Conservation (phyloP, 371 early-diverging fungal genomes). For the Circinella minor region DNA sequence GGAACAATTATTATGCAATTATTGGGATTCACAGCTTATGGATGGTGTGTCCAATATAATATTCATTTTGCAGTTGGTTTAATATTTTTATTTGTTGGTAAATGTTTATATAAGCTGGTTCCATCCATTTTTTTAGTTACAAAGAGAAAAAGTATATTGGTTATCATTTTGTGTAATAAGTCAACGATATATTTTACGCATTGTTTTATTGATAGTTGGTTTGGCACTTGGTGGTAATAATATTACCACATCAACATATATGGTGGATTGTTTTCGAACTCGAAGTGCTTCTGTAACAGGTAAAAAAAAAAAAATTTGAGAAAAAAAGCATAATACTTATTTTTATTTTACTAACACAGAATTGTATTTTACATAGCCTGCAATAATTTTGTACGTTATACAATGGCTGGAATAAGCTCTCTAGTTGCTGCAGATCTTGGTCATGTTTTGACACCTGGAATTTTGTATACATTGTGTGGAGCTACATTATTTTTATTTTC, state of each 20-base stretch:
- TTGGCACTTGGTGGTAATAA: slow-evolving; percentile 36
- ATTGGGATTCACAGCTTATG: slow-evolving; percentile 34
- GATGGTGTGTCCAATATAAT: slow-evolving; percentile 47
- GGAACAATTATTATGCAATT: slow-evolving; percentile 24
- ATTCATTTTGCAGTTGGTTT: slow-evolving; percentile 46
- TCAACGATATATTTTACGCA: no score
- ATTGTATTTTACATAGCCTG: slow-evolving; percentile 29
- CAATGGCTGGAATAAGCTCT: slow-evolving; percentile 45
- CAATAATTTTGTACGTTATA: slow-evolving; percentile 44
- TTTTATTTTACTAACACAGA: slow-evolving; percentile 16
- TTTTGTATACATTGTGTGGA: slow-evolving; percentile 41
- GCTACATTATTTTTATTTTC: slow-evolving; percentile 7
- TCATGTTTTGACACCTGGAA: slow-evolving; percentile 32
- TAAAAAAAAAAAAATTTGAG: background rate
- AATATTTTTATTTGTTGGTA: slow-evolving; percentile 42
- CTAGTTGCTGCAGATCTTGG: slow-evolving; percentile 39
- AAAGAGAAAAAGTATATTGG: no score
- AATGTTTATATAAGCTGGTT: background rate
- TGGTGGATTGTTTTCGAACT: slow-evolving; percentile 46
- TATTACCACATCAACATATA: slow-evolving; percentile 39
- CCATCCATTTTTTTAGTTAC: no score
- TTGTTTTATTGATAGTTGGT: slow-evolving; percentile 29
- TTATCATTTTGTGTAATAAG: background rate
- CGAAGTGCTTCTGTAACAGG: slow-evolving; percentile 49
- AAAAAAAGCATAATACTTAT: background rate